phyloP scores from a whole-genome alignment of 768 basidiomycete genomes.

The Leucogyrophana mollusca region DNA sequence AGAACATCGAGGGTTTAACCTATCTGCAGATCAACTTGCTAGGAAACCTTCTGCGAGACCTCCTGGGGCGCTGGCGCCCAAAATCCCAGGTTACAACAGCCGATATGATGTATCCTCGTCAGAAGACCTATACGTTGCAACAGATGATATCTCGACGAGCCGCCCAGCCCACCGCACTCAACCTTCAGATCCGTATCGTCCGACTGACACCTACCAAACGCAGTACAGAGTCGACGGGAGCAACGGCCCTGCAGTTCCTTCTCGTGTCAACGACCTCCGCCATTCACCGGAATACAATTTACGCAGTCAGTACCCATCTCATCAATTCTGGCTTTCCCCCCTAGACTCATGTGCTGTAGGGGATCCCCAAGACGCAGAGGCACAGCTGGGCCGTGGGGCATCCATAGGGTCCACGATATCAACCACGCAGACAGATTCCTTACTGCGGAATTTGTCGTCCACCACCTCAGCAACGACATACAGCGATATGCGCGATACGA shows the following conservation, averaged over 20 bases:
- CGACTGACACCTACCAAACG: background rate
- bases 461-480: slow-evolving; percentile 24
- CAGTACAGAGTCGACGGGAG: slow-evolving; percentile 10
- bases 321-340: slow-evolving; percentile 4
- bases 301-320: slow-evolving; percentile 17
- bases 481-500: slow-evolving; percentile 14
- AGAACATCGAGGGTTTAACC: slow-evolving; percentile 13
- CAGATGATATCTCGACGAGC: slow-evolving; percentile 14
- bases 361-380: slow-evolving; percentile 15
- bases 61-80: slow-evolving; percentile 25
- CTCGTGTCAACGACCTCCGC: slow-evolving; percentile 19
- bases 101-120: slow-evolving; percentile 22
- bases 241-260: slow-evolving; percentile 6
- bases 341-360: background rate
- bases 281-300: slow-evolving; percentile 17
- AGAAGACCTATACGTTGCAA: slow-evolving; percentile 18
- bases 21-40: slow-evolving; percentile 9
- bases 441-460: slow-evolving; percentile 24
- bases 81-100: slow-evolving; percentile 21
- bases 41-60: slow-evolving; percentile 25
- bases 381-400: slow-evolving; percentile 21
- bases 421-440: slow-evolving; percentile 20
- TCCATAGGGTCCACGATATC: slow-evolving; percentile 28
- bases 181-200: slow-evolving; percentile 13
- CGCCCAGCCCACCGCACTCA: slow-evolving; percentile 18